Evolutionary conservation across 441 rosid species (phyloP).

Genomic region (Lepidium campestre): DNA sequence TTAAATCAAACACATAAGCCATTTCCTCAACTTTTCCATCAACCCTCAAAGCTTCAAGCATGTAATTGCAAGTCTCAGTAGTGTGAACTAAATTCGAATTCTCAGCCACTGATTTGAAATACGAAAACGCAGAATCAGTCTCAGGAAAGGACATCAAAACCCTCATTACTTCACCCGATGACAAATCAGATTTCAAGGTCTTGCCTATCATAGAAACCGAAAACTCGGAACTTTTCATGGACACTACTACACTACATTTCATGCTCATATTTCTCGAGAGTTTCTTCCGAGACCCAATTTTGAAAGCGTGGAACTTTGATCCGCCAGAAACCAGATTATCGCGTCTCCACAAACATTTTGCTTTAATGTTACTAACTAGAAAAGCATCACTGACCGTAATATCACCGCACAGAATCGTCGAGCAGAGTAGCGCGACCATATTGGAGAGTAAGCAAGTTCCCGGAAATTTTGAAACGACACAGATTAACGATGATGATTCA

Average conservation of each 20-base stretch:
- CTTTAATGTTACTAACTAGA: slow-evolving; percentile 25
- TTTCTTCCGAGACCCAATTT: slow-evolving; percentile 40
- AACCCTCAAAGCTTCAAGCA: slow-evolving; percentile 70
- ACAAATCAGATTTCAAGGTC: slow-evolving; percentile 29
- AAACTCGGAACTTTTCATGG: slow-evolving; percentile 28
- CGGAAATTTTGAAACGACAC: not conserved
- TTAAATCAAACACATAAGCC: slow-evolving; percentile 64
- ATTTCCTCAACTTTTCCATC: slow-evolving; percentile 56
- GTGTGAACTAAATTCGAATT: slow-evolving; percentile 46
- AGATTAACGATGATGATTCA: slow-evolving; percentile 1
- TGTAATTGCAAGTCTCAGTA: slow-evolving; percentile 68
- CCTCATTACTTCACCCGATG: slow-evolving; percentile 46
- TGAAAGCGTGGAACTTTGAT: slow-evolving; percentile 32
- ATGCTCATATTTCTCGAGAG: slow-evolving; percentile 31
- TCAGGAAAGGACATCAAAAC: slow-evolving; percentile 50
- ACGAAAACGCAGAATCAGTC: slow-evolving; percentile 47
- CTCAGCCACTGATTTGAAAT: slow-evolving; percentile 56
- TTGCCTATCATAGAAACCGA: slow-evolving; percentile 27
- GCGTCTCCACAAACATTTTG: slow-evolving; percentile 27
- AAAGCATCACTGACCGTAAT: slow-evolving; percentile 29
- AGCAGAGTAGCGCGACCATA: slow-evolving; percentile 49
- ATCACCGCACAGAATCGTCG: slow-evolving; percentile 43
- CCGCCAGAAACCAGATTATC: slow-evolving; percentile 22
- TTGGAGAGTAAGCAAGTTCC: not conserved
- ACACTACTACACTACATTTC: slow-evolving; percentile 30